These are phyloP conservation scores for Trichoderma lentiforme DNA, from an alignment of 2,329 filamentous ascomycete species.

Conservation along the genomic window DNA sequence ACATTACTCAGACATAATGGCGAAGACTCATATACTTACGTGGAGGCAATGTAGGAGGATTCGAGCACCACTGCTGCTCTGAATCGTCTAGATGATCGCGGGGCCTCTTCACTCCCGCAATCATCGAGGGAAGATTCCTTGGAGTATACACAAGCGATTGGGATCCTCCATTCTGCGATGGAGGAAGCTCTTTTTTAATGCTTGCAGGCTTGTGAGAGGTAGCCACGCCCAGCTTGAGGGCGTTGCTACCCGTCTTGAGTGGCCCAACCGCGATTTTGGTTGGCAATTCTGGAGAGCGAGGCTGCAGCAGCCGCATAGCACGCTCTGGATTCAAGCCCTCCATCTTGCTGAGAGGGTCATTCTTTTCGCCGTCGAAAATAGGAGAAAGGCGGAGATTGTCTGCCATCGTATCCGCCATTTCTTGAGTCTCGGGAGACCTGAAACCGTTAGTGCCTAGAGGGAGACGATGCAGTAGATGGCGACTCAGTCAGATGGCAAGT, in stretches of 20 bases:
- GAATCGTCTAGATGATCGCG: neutral
- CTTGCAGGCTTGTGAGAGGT: neutral
- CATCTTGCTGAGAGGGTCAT: neutral
- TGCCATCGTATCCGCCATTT: neutral
- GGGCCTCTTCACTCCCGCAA: slow-evolving; percentile 1
- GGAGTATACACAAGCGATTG: neutral
- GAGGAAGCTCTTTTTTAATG: neutral
- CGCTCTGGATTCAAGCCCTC: slow-evolving; percentile 30
- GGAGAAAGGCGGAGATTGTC: neutral
- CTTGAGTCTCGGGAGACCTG: neutral
- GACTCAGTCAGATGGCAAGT: neutral
- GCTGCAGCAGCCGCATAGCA: slow-evolving; percentile 23
- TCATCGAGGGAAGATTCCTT: neutral
- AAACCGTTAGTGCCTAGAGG: neutral
- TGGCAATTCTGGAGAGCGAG: slow-evolving; percentile 13
- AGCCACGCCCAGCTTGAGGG: neutral
- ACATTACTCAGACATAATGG: neutral
- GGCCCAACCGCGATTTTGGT: neutral
- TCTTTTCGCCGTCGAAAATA: neutral
- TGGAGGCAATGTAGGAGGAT: neutral
- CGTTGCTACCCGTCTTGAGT: slow-evolving; percentile 9
- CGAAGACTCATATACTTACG: neutral
- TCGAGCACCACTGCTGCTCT: neutral
- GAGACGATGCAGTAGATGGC: neutral
- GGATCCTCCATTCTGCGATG: neutral